Base-by-base conservation (phyloP, 2,329 filamentous ascomycete genomes). In the Apiospora sp. region DNA sequence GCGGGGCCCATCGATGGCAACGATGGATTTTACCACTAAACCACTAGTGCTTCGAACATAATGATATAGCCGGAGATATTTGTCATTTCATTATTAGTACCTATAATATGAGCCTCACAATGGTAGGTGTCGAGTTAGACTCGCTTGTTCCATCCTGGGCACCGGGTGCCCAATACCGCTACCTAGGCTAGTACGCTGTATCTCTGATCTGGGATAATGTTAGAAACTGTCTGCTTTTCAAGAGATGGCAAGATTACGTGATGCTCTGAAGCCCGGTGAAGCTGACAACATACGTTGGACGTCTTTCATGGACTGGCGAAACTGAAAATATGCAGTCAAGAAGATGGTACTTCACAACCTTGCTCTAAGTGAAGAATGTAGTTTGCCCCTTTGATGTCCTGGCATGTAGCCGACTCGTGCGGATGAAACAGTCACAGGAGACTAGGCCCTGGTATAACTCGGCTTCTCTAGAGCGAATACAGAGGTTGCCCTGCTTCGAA, bases 21-120 rank as follows among this genome's bases (percentile, higher is more conserved):
- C 84, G 84, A 86, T 84, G 83, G 83, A 86, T 86, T 86, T 85
- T 86, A 86, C 84, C 84, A 85, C 84, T 86, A 86, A 86, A 86
- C 84, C 84, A 86, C 83, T 84, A 79, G 79, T 81, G 80, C n/a
- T n/a, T n/a, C n/a, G n/a, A n/a, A n/a, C n/a, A n/a, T n/a, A n/a
- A n/a, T n/a, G n/a, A n/a, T n/a, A n/a, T n/a, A n/a, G n/a, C n/a
- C n/a, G n/a, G n/a, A n/a, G n/a, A n/a, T n/a, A n/a, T n/a, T n/a
- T n/a, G n/a, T n/a, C n/a, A n/a, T n/a, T n/a, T n/a, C n/a, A n/a
- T n/a, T n/a, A n/a, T n/a, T n/a, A n/a, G n/a, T n/a, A n/a, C n/a
- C n/a, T n/a, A n/a, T n/a, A n/a, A n/a, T n/a, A n/a, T n/a, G n/a
- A n/a, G n/a, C n/a, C n/a, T n/a, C n/a, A n/a, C n/a, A n/a, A n/a